Conservation (phyloP, 2,329 filamentous ascomycete genomes). For the Fusarium graminum region DNA sequence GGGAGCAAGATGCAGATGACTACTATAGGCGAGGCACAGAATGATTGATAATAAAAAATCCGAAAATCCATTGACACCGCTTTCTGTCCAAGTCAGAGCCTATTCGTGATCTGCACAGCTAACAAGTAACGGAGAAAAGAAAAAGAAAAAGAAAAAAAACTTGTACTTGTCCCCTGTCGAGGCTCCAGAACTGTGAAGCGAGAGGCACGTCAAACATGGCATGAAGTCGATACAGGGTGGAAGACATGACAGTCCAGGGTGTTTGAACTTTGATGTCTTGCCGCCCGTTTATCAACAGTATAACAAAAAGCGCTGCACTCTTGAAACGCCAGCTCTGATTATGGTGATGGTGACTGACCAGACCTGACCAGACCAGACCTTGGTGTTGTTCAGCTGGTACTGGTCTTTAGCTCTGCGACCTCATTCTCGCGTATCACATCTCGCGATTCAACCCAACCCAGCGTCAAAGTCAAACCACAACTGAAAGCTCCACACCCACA, state of each 20-base stretch:
- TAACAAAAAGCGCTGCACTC: constrained; percentile 15
- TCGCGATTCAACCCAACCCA: constrained; percentile 1
- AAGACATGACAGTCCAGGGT: constrained; percentile 40
- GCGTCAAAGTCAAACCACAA: constrained; percentile 15
- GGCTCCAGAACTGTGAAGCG: constrained; percentile 7
- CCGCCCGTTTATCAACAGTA: constrained; percentile 26
- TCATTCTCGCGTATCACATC: constrained; percentile 14
- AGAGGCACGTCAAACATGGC: constrained; percentile 34
- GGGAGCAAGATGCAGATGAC: constrained; percentile 16
- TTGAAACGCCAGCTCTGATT: constrained; percentile 17
- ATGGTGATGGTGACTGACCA: constrained; percentile 16
- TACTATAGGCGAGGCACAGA: constrained; percentile 28
- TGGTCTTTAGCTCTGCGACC: constrained; percentile 20
- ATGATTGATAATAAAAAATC: constrained; percentile 28
- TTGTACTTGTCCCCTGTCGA: constrained; percentile 22
- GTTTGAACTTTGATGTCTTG: constrained; percentile 24
- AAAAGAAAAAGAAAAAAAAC: constrained; percentile 29
- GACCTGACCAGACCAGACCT: constrained; percentile 1
- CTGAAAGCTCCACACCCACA: constrained; percentile 26
- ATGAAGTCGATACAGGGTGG: background rate
- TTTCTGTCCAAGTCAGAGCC: constrained; percentile 34
- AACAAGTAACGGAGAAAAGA: constrained; percentile 3
- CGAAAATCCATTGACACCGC: constrained; percentile 43
- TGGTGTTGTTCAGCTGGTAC: constrained; percentile 38
- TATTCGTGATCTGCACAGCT: constrained; percentile 43